phyloP scores from a whole-genome alignment of 192 early-diverging fungal species.

The Coemansia nantahalensis region DNA sequence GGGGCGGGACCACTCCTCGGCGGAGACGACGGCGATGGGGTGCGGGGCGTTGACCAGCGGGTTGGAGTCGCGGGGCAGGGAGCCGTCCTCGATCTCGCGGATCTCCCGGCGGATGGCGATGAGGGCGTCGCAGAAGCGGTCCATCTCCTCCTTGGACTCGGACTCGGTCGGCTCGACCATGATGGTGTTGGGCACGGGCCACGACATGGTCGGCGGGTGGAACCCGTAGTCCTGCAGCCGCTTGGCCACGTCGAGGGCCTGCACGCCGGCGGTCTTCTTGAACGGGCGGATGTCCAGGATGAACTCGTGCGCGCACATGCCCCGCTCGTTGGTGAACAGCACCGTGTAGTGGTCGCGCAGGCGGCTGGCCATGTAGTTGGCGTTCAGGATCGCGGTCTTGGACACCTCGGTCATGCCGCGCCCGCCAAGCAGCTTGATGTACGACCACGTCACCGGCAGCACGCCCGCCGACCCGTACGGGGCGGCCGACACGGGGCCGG shows the following conservation, averaged over 20 bases:
- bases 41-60: conserved; percentile 89
- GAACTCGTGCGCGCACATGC: conserved; percentile 99
- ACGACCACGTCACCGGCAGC: conserved; percentile 98
- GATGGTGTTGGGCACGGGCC: conserved; percentile 97
- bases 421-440: conserved; percentile 98
- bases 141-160: conserved; percentile 88
- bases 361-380: conserved; percentile 97
- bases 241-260: conserved; percentile 98
- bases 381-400: conserved; percentile 89
- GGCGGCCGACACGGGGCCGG: conserved; percentile 94
- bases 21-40: conserved; percentile 70
- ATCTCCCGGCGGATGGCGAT: conserved; percentile 95
- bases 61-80: conserved; percentile 83
- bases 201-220: conserved; percentile 99
- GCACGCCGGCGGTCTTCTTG: conserved; percentile 67
- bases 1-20: conserved; percentile 80
- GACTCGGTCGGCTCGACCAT: conserved; percentile 99
- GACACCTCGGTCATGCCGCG: conserved; percentile 86
- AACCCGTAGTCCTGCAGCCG: conserved; percentile 98
- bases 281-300: conserved; percentile 97
- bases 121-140: conserved; percentile 98
- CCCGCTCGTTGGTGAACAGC: conserved; percentile 88
- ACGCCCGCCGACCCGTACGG: conserved; percentile 96
- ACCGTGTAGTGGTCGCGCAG: conserved; percentile 90
- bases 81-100: conserved; percentile 78